A percentile compares a stretch with the other conserved stretches of the same genome.
Conservation (phyloP, 768 basidiomycete genomes). For the Suillus hirtellus region DNA sequence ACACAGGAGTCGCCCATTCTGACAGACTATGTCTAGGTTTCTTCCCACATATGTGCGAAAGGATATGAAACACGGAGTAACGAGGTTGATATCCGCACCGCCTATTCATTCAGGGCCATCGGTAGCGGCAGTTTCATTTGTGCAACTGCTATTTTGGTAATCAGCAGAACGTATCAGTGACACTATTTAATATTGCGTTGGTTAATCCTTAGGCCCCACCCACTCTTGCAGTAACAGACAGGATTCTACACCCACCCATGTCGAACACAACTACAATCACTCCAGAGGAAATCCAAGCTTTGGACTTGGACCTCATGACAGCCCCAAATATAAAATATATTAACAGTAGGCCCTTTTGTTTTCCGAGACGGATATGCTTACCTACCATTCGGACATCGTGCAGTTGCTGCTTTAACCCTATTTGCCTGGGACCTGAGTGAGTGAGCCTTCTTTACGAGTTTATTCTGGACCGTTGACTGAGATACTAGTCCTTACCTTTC, state of each 20-base stretch:
- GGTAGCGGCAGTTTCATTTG: too few species aligned
- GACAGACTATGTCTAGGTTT: not conserved
- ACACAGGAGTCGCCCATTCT: not conserved
- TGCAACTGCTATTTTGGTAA: not conserved
- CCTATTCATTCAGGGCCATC: not conserved
- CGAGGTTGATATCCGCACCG: not conserved
- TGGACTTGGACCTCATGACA: not conserved
- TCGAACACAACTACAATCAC: not conserved
- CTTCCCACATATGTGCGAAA: not conserved
- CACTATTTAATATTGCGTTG: not conserved
- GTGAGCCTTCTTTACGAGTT: not conserved
- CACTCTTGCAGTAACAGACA: not conserved
- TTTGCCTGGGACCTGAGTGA: slow-evolving; percentile 10
- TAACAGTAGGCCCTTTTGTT: not conserved
- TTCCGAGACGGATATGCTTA: not conserved
- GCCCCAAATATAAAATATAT: not conserved
- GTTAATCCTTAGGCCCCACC: not conserved
- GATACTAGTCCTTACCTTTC: slow-evolving; percentile 4
- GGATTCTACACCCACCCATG: not conserved
- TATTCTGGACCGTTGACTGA: not conserved
- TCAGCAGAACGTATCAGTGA: not conserved
- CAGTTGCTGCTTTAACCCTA: slow-evolving; percentile 6
- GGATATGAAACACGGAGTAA: not conserved
- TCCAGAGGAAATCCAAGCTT: not conserved
- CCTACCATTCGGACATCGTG: not conserved